Base-by-base conservation (phyloP, 148 eudicot species). In the Pouteria glomerata region DNA sequence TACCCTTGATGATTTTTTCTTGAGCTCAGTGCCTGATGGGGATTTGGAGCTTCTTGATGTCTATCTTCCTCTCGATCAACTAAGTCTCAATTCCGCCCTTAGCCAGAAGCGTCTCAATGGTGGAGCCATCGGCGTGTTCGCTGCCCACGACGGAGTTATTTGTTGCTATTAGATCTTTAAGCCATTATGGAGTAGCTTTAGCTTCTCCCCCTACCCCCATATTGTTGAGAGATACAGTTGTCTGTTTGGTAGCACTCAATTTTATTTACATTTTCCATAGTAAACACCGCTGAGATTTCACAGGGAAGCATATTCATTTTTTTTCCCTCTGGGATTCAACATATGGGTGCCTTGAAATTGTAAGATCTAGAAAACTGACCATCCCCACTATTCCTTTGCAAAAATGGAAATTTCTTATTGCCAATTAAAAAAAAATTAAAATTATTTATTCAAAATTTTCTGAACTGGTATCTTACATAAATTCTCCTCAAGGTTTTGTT, bases 101-200 rank as follows among this genome's bases (percentile, higher is more conserved):
- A 0, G 96, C 97, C 4, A 95, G n/a, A n/a, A n/a, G 87, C 0
- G 99, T 92, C 42, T 95, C 99, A 0, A 97, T 97, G 27, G 99
- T 96, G 3, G 79, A 33, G 6, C 99, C 99, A 1, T 96, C 99
- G 0, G 98, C 99, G 0, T 97, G 99, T 0, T 97, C 99, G 1
- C 98, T 97, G 4, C 98, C 98, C 2, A 91, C 80, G 57, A 94
- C 90, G 12, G 97, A 96, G 18, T n/a, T n/a, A n/a, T n/a, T n/a
- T n/a, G n/a, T n/a, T n/a, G n/a, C n/a, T n/a, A n/a, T n/a, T n/a
- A n/a, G n/a, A n/a, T n/a, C n/a, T n/a, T n/a, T n/a, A n/a, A n/a
- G n/a, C n/a, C n/a, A n/a, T n/a, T n/a, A n/a, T n/a, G n/a, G n/a
- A n/a, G n/a, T n/a, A n/a, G n/a, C n/a, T n/a, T n/a, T n/a, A n/a